These are phyloP conservation scores for Spinellus fusiger DNA, from an alignment of 192 early-diverging fungal species.

Conservation along the genomic window DNA sequence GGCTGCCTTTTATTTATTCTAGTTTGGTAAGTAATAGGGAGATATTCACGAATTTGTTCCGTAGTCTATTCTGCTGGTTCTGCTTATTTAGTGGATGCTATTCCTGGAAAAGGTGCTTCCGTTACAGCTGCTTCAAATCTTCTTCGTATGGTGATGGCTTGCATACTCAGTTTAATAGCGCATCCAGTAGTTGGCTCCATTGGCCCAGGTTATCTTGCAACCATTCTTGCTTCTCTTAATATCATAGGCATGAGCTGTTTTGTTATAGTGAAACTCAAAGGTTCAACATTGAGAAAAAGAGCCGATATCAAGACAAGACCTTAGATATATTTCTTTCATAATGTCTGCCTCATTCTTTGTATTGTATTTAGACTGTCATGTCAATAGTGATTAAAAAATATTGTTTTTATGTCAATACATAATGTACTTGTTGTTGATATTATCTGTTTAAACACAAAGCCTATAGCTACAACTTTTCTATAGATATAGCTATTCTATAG, in stretches of 20 bases:
- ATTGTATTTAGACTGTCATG: too few relatives aligned
- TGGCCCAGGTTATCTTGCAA: conserved; percentile 33
- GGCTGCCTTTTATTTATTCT: conserved; percentile 6
- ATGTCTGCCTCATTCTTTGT: too few relatives aligned
- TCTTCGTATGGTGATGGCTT: conserved; percentile 29
- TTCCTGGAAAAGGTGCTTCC: conserved; percentile 41
- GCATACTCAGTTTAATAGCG: conserved; percentile 38
- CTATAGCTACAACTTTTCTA: too few relatives aligned
- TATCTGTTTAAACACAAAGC: too few relatives aligned
- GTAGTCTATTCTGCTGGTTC: conserved; percentile 22
- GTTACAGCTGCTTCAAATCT: conserved; percentile 43
- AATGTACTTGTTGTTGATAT: too few relatives aligned
- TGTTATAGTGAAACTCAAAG: background rate
- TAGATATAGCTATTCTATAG: too few relatives aligned
- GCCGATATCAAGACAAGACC: background rate
- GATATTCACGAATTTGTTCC: background rate
- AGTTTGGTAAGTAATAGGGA: background rate
- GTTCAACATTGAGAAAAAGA: background rate
- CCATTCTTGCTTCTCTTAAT: background rate
- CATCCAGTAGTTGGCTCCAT: conserved; percentile 34
- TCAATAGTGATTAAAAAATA: too few relatives aligned
- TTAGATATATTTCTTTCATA: background rate
- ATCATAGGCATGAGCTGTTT: background rate
- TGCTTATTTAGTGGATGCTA: conserved; percentile 42
- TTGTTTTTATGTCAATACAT: too few relatives aligned